These are phyloP conservation scores for Pulicaria dysenterica DNA, from an alignment of 129 eudicot species.

Conservation along the genomic window DNA sequence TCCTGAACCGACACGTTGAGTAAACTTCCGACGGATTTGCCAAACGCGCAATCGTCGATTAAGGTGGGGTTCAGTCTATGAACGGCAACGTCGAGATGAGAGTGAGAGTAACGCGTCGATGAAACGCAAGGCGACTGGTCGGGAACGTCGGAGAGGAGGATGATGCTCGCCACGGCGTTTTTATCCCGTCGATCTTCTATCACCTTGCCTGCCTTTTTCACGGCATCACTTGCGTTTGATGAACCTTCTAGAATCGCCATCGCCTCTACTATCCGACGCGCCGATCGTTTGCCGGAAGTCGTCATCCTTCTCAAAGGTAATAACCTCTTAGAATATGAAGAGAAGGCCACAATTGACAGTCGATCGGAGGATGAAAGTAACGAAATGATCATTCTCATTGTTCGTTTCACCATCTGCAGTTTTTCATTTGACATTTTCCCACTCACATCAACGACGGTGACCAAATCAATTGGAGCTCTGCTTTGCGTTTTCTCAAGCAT, in stretches of 20 bases:
- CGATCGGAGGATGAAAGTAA: conserved; percentile 82
- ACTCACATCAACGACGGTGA: conserved; percentile 75
- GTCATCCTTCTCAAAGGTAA: conserved; percentile 75
- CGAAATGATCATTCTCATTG: conserved; percentile 62
- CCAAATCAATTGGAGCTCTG: conserved; percentile 84
- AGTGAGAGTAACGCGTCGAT: conserved; percentile 53
- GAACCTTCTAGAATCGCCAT: conserved; percentile 53
- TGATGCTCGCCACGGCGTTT: conserved; percentile 57
- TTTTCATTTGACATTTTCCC: conserved; percentile 44
- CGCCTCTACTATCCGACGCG: conserved; percentile 81
- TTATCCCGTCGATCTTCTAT: conserved; percentile 75
- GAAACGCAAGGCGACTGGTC: conserved; percentile 38
- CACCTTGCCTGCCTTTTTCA: conserved; percentile 75
- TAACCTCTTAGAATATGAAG: conserved; percentile 65
- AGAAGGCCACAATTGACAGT: conserved; percentile 80
- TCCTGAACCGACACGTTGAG: conserved; percentile 64
- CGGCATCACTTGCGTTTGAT: conserved; percentile 53
- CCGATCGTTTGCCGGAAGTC: conserved; percentile 51
- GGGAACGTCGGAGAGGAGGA: conserved; percentile 53
- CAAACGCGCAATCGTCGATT: conserved; percentile 36
- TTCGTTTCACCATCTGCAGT: conserved; percentile 57
- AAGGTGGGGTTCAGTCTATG: conserved; percentile 41
- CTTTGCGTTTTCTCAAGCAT: conserved; percentile 25
- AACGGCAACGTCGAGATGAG: conserved; percentile 51
- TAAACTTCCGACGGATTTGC: conserved; percentile 38